phyloP scores from a whole-genome alignment of 1,139 yeast species.

The Yamadazyma buinensis region DNA sequence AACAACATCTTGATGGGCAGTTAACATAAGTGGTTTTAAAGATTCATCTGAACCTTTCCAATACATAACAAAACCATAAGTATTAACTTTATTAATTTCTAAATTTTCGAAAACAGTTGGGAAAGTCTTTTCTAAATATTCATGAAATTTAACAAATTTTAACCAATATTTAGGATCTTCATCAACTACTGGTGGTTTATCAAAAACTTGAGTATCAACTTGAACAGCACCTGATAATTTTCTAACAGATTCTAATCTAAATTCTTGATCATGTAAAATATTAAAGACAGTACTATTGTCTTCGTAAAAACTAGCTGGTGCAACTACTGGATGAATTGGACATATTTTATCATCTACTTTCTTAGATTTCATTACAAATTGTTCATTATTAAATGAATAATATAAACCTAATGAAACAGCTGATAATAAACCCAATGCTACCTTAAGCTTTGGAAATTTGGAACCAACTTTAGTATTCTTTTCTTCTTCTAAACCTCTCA shows the following conservation, averaged over 20 bases:
- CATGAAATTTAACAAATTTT: conserved; percentile 51
- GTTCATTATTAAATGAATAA: neutral
- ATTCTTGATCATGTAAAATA: conserved; percentile 30
- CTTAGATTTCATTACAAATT: neutral
- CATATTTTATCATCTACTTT: conserved; percentile 1
- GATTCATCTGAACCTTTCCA: conserved; percentile 56
- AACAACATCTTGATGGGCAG: conserved; percentile 83
- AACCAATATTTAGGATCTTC: conserved; percentile 37
- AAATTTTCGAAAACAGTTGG: conserved; percentile 52
- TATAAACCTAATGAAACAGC: neutral
- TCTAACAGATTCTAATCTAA: conserved; percentile 30
- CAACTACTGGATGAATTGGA: conserved; percentile 26
- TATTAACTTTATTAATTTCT: conserved; percentile 55
- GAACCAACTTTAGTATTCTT: too few relatives aligned
- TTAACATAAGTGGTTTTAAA: conserved; percentile 62
- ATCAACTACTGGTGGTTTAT: conserved; percentile 38
- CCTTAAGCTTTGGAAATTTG: neutral
- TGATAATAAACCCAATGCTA: neutral
- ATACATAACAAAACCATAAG: conserved; percentile 61
- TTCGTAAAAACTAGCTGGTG: conserved; percentile 25
- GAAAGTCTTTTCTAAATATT: conserved; percentile 52
- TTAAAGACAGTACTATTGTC: conserved; percentile 35
- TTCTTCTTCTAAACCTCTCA: neutral
- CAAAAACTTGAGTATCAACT: conserved; percentile 43
- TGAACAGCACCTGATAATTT: conserved; percentile 42